phyloP scores from a whole-genome alignment of 768 basidiomycete genomes.

The Boletellus ananas region DNA sequence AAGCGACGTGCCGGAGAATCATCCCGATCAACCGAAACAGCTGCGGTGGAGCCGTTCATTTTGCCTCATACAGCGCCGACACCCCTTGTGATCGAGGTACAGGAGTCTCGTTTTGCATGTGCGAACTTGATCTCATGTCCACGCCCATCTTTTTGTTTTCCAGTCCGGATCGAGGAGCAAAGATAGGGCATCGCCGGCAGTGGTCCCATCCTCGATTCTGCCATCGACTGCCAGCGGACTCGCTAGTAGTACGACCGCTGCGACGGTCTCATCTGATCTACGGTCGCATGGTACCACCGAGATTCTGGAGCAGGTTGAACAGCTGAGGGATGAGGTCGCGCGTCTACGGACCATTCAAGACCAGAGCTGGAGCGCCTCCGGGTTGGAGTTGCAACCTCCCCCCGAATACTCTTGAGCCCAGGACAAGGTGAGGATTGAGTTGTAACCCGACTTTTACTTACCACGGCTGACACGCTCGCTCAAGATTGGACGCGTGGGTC shows the following conservation, averaged over 20 bases:
- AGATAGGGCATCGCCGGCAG: neutral
- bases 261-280: neutral
- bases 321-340: slow-evolving; percentile 8
- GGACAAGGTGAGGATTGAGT: neutral
- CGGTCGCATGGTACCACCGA: neutral
- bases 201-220: neutral
- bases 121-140: too few species aligned
- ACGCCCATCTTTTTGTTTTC: too few species aligned
- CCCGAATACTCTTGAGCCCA: neutral
- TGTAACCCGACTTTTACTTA: neutral
- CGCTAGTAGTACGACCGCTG: neutral
- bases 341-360: slow-evolving; percentile 1
- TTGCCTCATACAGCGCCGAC: neutral
- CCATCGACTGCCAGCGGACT: neutral
- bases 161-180: neutral
- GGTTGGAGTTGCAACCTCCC: neutral
- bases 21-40: neutral
- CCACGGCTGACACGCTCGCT: too few species aligned
- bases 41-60: slow-evolving; percentile 2
- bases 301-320: slow-evolving; percentile 5
- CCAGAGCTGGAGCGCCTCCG: neutral
- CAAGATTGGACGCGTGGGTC: too few species aligned
- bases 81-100: neutral
- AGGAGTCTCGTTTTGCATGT: too few species aligned
- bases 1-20: neutral